A percentile compares a stretch with the other conserved stretches of the same genome.
These are phyloP conservation scores for Trichomonascaceae sp. DNA, from an alignment of 1,139 yeast genomes.

Conservation along the genomic window DNA sequence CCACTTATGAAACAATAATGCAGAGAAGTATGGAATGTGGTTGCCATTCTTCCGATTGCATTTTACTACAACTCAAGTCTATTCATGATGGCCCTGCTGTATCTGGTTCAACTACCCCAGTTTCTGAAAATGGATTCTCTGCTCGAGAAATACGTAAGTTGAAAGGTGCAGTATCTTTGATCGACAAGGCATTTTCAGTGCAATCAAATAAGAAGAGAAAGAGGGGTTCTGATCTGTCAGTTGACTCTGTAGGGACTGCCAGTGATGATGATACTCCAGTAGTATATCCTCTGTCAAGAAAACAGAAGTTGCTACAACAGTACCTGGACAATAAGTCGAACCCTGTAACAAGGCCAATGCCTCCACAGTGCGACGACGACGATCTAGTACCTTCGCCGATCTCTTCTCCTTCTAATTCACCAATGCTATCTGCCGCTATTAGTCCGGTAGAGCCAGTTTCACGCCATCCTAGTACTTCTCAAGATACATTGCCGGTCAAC, in stretches of 20 bases:
- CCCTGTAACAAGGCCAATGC: conserved; percentile 1
- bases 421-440: neutral
- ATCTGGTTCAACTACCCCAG: conserved; percentile 2
- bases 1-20: conserved; percentile 19
- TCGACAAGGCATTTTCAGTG: conserved; percentile 17
- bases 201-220: conserved; percentile 7
- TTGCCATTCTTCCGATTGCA: conserved; percentile 38
- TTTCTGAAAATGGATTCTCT: conserved; percentile 17
- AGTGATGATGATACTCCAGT: neutral
- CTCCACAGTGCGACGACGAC: conserved; percentile 5
- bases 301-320: conserved; percentile 13
- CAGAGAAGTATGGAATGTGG: conserved; percentile 67
- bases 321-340: conserved; percentile 9
- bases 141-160: conserved; percentile 27
- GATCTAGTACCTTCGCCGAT: neutral
- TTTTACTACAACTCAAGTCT: conserved; percentile 22
- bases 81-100: neutral
- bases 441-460: neutral
- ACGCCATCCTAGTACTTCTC: neutral
- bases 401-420: conserved; percentile 5
- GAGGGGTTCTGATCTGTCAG: conserved; percentile 4
- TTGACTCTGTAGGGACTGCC: neutral
- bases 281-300: conserved; percentile 6
- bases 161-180: conserved; percentile 26
- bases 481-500: neutral